Evolutionary conservation across 495 filamentous ascomycete species (phyloP), one percentile per base, ranked within the genome.

Genomic region (Aspergillus biplanus): DNA sequence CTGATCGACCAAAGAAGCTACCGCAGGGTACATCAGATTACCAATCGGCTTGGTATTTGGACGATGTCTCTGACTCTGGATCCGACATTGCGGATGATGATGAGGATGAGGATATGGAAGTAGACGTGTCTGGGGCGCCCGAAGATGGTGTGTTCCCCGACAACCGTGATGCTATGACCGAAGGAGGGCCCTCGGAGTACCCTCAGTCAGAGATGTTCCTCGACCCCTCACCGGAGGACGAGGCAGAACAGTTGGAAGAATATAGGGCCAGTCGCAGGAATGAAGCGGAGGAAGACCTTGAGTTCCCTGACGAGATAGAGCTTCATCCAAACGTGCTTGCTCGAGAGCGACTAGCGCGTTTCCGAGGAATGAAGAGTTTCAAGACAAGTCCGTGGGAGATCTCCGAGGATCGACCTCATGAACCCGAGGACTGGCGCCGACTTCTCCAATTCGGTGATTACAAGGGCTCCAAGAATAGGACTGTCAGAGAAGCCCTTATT

Each of bases 261-360:
- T 99, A 92, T 74, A 86, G 95, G 12, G 80, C 83, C 33, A 88
- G 85, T 56, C 91, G 93, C 60, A 83, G 85, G 33, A 86, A 84
- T 31, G 92, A 97, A 66, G 92, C 87, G 21, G 81, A 91, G 57
- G 93, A 98, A 27, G 93, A 99, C 71, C 83, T 89, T 16, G 94
- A 97, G 67, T 99, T 98, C 77, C 95, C 95, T 5, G 95, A 99
- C 63, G 95, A 99, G 74, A 93, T 98, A 67, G 95, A 99, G 73
- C 82, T 99, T 47, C 91, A 89, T 66, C 95, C 96, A 0, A 87
- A 93, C 55, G 92, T 93, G 2, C 81, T 91, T 46, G 95, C 93
- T 4, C 80, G 92, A 47, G 95, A 99, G 75, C 84, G 95, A 4
- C 78, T 98, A 52, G 85, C 89, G 13, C 85, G 90, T 55, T 99